phyloP scores from a whole-genome alignment of 1,139 yeast genomes.

The Suzukiozyma palmioleophila region DNA sequence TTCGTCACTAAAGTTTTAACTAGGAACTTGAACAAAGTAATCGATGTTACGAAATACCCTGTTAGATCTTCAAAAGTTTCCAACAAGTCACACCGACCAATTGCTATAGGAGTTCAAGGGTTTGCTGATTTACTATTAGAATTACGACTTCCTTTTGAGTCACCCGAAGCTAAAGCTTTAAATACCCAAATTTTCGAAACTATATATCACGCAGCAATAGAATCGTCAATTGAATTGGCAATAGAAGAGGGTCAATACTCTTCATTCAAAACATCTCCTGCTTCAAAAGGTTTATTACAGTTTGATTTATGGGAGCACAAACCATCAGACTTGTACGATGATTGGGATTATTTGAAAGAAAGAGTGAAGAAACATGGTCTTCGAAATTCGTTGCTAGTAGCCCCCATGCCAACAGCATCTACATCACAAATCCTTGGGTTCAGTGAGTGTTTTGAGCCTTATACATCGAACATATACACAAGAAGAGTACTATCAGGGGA shows the following conservation, averaged over 20 bases:
- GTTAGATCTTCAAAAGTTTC: conserved; percentile 64
- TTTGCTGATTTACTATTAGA: conserved; percentile 81
- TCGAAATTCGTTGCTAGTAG: conserved; percentile 78
- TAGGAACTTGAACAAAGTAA: conserved; percentile 68
- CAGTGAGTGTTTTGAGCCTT: conserved; percentile 90
- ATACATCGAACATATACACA: conserved; percentile 81
- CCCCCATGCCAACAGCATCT: conserved; percentile 95
- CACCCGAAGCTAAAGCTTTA: conserved; percentile 62
- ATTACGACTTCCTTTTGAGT: conserved; percentile 76
- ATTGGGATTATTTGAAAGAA: conserved; percentile 70
- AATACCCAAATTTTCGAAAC: conserved; percentile 86
- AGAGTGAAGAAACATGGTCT: conserved; percentile 60
- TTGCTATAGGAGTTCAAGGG: conserved; percentile 89
- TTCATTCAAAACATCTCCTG: conserved; percentile 74
- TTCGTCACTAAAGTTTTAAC: conserved; percentile 70
- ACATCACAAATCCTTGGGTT: conserved; percentile 87
- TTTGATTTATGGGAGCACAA: conserved; percentile 77
- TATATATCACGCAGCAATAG: conserved; percentile 81
- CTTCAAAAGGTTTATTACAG: conserved; percentile 73
- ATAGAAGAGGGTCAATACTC: conserved; percentile 60
- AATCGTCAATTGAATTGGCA: conserved; percentile 76
- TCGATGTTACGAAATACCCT: conserved; percentile 79
- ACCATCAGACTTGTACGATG: conserved; percentile 63
- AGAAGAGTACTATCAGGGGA: conserved; percentile 88
- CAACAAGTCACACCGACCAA: conserved; percentile 76